Base-by-base conservation (phyloP, 202 grass and related monocot species). In the Digitaria exilis region DNA sequence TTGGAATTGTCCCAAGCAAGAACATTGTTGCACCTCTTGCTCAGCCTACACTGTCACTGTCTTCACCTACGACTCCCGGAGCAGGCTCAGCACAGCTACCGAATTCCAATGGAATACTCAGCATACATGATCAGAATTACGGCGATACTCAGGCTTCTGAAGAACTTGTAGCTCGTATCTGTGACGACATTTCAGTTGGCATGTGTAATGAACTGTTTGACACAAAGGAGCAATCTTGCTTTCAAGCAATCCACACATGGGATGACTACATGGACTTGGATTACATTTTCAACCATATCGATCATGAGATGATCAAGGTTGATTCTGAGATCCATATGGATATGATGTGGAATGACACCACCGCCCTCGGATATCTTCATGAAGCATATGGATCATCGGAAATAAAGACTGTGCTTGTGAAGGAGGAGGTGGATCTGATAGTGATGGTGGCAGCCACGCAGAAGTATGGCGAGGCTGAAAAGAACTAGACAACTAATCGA, bases 351-450 rank as follows among this genome's bases (percentile, higher is more conserved):
- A 79, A 86, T 14, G 80, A 39, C 37, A 39, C 37, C 37, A 39
- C 37, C 37, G 37, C 37, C 37, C 19, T 65, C 3, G 43, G 57
- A 32, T 77, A 78, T 87, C 85, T 56, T 49, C 78, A 71, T 8
- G 46, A 49, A 49, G 30, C 69, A 44, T 13, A 10, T 68, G 78
- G 46, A 59, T 81, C 13, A 30, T 21, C 21, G 46, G 52, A 65
- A 71, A 64, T 61, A 26, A 42, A 49, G 15, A 31, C 35, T 28
- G 14, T 44, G 34, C 61, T 39, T 30, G 68, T 92, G 64, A 89
- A 94, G 79, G 82, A 88, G 77, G 91, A 94, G 76, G 85, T 88
- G 85, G 85, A 90, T 59, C 82, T 87, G 41, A 44, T 85, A 28
- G 90, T 88, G 86, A 83, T 91, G 90, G 80, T 93, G 71, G 68